phyloP scores from a whole-genome alignment of 306 rosid genomes.

The Lupinus albus region DNA sequence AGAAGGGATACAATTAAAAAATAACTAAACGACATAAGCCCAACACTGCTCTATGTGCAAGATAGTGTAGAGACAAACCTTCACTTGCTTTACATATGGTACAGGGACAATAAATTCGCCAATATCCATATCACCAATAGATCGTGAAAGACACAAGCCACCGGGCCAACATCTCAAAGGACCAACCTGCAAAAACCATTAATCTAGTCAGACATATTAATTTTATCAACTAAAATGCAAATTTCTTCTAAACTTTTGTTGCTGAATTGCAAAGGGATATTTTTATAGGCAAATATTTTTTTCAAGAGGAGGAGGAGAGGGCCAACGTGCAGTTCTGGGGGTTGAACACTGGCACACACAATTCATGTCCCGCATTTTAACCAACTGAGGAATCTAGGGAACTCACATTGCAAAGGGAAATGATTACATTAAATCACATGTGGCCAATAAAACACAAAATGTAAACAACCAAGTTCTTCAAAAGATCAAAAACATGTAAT shows the following conservation, averaged over 20 bases:
- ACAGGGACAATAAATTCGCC: conserved; percentile 97
- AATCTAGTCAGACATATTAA: conserved; percentile 29
- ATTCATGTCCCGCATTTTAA: too few relatives aligned
- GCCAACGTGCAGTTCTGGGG: too few relatives aligned
- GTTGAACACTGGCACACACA: too few relatives aligned
- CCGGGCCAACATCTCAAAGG: conserved; percentile 99
- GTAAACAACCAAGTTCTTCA: conserved; percentile 18
- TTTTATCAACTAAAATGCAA: conserved; percentile 9
- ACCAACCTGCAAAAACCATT: conserved; percentile 63
- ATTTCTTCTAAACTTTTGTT: not conserved
- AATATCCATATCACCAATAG: conserved; percentile 94
- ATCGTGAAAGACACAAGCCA: conserved; percentile 96
- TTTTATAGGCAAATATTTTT: too few relatives aligned
- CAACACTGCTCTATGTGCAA: conserved; percentile 19
- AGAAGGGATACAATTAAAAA: conserved; percentile 30
- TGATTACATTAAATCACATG: not conserved
- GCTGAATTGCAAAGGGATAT: too few relatives aligned
- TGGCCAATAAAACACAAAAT: not conserved
- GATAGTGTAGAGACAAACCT: conserved; percentile 69
- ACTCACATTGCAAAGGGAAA: not conserved
- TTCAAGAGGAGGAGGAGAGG: too few relatives aligned
- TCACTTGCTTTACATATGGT: conserved; percentile 96
- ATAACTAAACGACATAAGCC: conserved; percentile 22
- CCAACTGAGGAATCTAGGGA: too few relatives aligned
- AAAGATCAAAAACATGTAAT: conserved; percentile 12